A percentile compares a stretch with the other conserved stretches of the same genome.
Evolutionary conservation across 2,329 filamentous ascomycete species (phyloP).

Genomic region (Dendryphion nanum): DNA sequence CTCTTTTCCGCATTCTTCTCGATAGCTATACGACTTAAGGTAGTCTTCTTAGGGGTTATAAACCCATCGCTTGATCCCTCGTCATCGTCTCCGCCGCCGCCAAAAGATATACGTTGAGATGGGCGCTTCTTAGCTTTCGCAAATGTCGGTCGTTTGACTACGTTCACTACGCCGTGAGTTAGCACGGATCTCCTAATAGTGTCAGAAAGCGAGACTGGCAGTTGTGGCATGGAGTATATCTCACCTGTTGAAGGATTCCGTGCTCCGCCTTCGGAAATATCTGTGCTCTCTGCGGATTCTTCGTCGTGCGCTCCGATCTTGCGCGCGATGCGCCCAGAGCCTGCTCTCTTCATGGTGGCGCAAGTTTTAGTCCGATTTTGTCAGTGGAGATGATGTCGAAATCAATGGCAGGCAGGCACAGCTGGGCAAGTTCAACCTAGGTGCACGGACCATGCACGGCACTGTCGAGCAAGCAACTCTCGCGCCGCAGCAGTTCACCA

Average conservation of each 20-base stretch:
- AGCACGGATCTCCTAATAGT: constrained; percentile 41
- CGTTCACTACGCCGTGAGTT: constrained; percentile 46
- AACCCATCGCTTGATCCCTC: constrained; percentile 51
- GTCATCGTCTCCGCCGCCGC: constrained; percentile 54
- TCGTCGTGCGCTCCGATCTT: constrained; percentile 69
- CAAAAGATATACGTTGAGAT: constrained; percentile 75
- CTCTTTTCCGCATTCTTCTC: constrained; percentile 67
- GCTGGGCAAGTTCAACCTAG: neutral
- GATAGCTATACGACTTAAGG: constrained; percentile 61
- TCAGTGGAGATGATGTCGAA: too few relatives aligned
- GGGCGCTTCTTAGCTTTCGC: constrained; percentile 68
- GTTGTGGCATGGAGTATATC: constrained; percentile 21
- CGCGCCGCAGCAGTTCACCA: constrained; percentile 2
- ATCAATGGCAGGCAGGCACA: too few relatives aligned
- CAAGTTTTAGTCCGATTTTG: too few relatives aligned
- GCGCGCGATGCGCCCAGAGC: constrained; percentile 66
- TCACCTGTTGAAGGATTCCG: constrained; percentile 41
- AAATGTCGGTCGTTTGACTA: constrained; percentile 53
- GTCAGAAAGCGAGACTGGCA: constrained; percentile 27
- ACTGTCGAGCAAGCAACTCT: constrained; percentile 5
- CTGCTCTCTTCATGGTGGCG: constrained; percentile 54
- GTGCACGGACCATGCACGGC: neutral
- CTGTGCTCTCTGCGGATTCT: constrained; percentile 25
- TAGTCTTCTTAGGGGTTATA: constrained; percentile 62
- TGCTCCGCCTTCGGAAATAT: constrained; percentile 28